Evolutionary conservation across 306 rosid genomes (phyloP).

Genomic region (peach (Prunus persica)): Prunus_persica_NCBIv2 NC_034010.1:4586501-4587000

Average conservation of each 20-base stretch:
- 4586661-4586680: background rate
- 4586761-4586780: background rate
- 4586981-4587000: constrained; percentile 10
- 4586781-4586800: constrained; percentile 7
- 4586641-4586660: background rate
- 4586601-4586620: background rate
- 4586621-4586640: background rate
- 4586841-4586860: constrained; percentile 77
- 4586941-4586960: background rate
- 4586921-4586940: constrained; percentile 11
- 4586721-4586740: background rate
- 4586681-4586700: background rate
- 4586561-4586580: background rate
- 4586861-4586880: constrained; percentile 64
- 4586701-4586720: background rate
- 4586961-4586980: constrained; percentile 14
- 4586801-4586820: constrained; percentile 48
- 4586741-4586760: background rate
- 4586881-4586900: constrained; percentile 85
- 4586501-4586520: background rate
- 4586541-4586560: background rate
- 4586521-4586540: background rate
- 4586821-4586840: constrained; percentile 90
- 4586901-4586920: constrained; percentile 91
- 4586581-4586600: too few species aligned